These are phyloP conservation scores for Nannizziopsis barbatae DNA, from an alignment of 2,329 filamentous ascomycete genomes.

Conservation along the genomic window DNA sequence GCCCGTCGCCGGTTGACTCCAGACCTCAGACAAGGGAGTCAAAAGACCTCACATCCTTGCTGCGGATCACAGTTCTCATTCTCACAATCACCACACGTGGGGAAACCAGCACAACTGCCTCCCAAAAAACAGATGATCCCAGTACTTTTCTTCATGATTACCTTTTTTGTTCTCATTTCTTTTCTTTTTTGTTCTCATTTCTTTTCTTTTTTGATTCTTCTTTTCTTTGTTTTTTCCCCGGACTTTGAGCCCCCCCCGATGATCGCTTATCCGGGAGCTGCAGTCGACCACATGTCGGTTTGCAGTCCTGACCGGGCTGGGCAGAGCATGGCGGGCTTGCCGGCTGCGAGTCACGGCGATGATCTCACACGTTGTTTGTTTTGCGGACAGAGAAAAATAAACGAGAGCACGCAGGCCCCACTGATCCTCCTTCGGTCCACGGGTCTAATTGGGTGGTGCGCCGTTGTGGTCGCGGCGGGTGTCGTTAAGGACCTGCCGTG, in stretches of 20 bases:
- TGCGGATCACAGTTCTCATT: slow-evolving; percentile 10
- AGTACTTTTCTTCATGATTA: neutral
- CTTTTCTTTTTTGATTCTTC: neutral
- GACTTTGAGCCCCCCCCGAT: neutral
- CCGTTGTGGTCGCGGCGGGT: neutral
- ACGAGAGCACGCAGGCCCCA: slow-evolving; percentile 3
- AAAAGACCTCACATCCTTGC: slow-evolving; percentile 5
- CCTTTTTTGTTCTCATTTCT: neutral
- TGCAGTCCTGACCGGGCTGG: neutral
- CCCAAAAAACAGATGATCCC: slow-evolving; percentile 4
- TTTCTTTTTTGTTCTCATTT: neutral
- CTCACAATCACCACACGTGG: slow-evolving; percentile 5
- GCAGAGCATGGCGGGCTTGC: too few relatives aligned
- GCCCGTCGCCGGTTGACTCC: too few relatives aligned
- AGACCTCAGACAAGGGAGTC: too few relatives aligned
- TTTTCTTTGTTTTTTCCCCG: too few relatives aligned
- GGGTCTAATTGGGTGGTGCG: slow-evolving; percentile 4
- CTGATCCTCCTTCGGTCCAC: slow-evolving; percentile 2
- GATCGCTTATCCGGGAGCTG: neutral
- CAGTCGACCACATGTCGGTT: neutral
- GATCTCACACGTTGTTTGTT: neutral
- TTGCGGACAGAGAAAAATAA: neutral
- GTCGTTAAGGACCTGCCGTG: neutral
- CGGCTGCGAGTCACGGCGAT: neutral
- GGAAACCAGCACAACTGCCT: neutral